phyloP scores from a whole-genome alignment of 2,329 filamentous ascomycete species.

The Thermomyces lanuginosus region DNA sequence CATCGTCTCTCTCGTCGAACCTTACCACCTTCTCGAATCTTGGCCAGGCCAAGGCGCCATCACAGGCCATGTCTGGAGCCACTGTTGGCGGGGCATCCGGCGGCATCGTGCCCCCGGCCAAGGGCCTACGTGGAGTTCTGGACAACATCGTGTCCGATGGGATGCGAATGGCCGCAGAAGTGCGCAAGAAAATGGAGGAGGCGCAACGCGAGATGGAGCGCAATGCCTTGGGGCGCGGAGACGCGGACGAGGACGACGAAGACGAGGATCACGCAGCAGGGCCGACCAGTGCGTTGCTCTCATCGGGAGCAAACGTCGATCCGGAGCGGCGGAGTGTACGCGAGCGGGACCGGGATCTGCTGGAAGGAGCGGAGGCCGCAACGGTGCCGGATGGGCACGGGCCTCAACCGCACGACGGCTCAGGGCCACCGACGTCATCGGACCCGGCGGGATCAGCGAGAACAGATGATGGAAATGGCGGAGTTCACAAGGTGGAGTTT shows the following conservation, averaged over 20 bases:
- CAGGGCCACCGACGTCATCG: slow-evolving; percentile 2
- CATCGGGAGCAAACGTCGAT: slow-evolving; percentile 26
- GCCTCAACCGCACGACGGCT: slow-evolving; percentile 3
- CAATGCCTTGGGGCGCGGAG: slow-evolving; percentile 51
- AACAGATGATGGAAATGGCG: neutral
- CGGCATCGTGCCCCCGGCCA: slow-evolving; percentile 46
- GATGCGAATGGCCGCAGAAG: slow-evolving; percentile 88
- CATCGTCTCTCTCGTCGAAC: slow-evolving; percentile 43
- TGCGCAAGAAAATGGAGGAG: slow-evolving; percentile 84
- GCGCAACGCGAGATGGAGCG: slow-evolving; percentile 82
- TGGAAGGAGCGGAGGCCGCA: slow-evolving; percentile 57
- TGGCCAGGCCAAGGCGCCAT: slow-evolving; percentile 34
- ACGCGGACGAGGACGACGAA: slow-evolving; percentile 55
- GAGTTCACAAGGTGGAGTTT: slow-evolving; percentile 6
- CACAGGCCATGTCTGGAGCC: slow-evolving; percentile 19
- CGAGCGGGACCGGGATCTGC: slow-evolving; percentile 51
- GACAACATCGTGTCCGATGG: slow-evolving; percentile 97
- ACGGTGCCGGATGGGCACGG: slow-evolving; percentile 16
- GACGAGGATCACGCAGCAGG: too few relatives aligned
- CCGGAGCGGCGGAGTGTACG: slow-evolving; percentile 47
- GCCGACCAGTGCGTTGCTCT: slow-evolving; percentile 15
- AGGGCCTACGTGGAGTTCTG: slow-evolving; percentile 76
- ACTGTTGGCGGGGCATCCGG: slow-evolving; percentile 36
- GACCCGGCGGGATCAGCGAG: neutral
- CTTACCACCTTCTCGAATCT: slow-evolving; percentile 75